These are phyloP conservation scores for Trichoderma orchidacearum DNA, from an alignment of 495 filamentous ascomycete species.

Conservation along the genomic window DNA sequence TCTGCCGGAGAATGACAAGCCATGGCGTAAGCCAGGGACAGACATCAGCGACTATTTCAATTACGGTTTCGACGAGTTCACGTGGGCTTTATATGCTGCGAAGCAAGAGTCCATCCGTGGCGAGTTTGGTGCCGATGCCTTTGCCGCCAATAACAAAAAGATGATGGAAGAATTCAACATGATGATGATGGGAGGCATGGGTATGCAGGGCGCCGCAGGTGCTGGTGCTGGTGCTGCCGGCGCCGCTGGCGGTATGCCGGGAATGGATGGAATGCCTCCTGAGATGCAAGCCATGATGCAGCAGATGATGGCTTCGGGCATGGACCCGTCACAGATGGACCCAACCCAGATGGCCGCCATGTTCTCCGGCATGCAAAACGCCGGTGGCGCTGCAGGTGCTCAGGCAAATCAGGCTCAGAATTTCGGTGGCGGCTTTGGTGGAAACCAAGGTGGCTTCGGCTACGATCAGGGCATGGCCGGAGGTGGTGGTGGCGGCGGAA, in stretches of 20 bases:
- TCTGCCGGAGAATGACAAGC: conserved; percentile 73
- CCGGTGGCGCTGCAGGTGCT: conserved; percentile 19
- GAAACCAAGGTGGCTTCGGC: conserved; percentile 33
- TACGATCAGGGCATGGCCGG: conserved; percentile 41
- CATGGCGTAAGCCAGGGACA: conserved; percentile 91
- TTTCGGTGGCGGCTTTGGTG: conserved; percentile 24
- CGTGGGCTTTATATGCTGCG: conserved; percentile 87
- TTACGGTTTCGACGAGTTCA: conserved; percentile 99
- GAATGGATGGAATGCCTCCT: conserved; percentile 56
- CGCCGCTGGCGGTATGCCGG: conserved; percentile 35
- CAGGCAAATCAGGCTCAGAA: conserved; percentile 31
- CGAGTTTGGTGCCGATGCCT: conserved; percentile 43
- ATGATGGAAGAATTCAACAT: conserved; percentile 84
- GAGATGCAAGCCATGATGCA: conserved; percentile 78
- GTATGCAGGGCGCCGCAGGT: conserved; percentile 28
- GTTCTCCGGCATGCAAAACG: conserved; percentile 33
- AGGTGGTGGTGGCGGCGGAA: conserved; percentile 19
- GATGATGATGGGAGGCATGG: conserved; percentile 64
- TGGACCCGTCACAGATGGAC: conserved; percentile 73
- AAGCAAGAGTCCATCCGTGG: conserved; percentile 70
- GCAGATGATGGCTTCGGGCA: conserved; percentile 68
- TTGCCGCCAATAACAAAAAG: conserved; percentile 61
- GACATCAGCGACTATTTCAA: conserved; percentile 98
- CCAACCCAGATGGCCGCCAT: conserved; percentile 33
- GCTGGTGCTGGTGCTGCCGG: conserved; percentile 19